phyloP scores from a whole-genome alignment of 768 basidiomycete genomes.

The Trametes villosa region DNA sequence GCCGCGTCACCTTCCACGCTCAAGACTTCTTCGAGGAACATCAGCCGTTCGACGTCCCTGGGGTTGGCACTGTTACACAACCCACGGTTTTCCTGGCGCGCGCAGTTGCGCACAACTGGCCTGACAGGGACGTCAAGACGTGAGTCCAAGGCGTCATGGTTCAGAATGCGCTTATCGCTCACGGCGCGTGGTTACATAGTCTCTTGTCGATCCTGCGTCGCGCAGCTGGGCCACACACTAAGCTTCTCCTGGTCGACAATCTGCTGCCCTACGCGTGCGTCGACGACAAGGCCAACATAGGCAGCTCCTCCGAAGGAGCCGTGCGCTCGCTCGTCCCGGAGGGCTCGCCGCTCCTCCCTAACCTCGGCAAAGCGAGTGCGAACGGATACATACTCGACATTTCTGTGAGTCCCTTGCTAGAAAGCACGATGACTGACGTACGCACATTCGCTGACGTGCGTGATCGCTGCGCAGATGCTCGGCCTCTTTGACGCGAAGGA shows the following conservation, averaged over 20 bases:
- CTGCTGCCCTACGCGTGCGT: conserved; percentile 16
- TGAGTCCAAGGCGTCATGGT: not conserved
- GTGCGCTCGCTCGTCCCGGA: conserved; percentile 15
- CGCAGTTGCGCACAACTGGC: conserved; percentile 21
- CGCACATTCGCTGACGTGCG: not conserved
- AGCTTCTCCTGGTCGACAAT: conserved; percentile 17
- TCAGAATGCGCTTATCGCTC: not conserved
- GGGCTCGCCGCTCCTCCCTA: conserved; percentile 15
- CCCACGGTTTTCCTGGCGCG: conserved; percentile 19
- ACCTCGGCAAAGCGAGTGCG: conserved; percentile 40
- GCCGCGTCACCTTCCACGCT: conserved; percentile 14
- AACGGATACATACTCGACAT: conserved; percentile 36
- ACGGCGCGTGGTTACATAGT: not conserved
- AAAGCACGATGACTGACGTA: not conserved
- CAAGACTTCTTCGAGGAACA: conserved; percentile 24
- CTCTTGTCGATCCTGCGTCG: conserved; percentile 15
- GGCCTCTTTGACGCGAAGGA: conserved; percentile 66
- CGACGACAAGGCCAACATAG: conserved; percentile 4
- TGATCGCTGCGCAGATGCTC: conserved; percentile 55
- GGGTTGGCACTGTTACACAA: conserved; percentile 10
- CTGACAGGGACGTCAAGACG: conserved; percentile 14
- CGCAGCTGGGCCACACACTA: conserved; percentile 18
- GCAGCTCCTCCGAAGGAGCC: conserved; percentile 4
- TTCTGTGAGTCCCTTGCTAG: conserved; percentile 14
- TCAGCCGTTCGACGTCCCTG: conserved; percentile 11